A percentile compares a stretch with the other conserved stretches of the same genome.
Conservation (phyloP, 306 rosid species). For the Vigna mungo region DNA sequence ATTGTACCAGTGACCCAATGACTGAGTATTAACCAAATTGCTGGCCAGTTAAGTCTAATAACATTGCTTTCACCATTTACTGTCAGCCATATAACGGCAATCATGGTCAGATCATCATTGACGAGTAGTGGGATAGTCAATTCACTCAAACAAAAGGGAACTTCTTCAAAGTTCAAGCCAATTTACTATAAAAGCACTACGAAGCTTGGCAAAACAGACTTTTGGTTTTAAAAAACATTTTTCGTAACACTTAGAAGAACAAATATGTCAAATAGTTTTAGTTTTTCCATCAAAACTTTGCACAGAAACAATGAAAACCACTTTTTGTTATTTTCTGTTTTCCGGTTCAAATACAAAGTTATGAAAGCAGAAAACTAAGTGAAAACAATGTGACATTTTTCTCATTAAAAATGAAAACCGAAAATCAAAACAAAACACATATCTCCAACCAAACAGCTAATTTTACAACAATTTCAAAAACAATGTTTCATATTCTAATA, state of each 20-base stretch:
- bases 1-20: background rate
- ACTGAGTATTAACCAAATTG: background rate
- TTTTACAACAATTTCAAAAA: conserved; percentile 3
- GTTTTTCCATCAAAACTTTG: background rate
- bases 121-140: background rate
- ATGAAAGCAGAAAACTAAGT: background rate
- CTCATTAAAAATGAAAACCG: background rate
- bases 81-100: conserved; percentile 1
- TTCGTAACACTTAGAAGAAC: background rate
- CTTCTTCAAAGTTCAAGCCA: conserved; percentile 27
- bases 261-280: background rate
- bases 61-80: background rate
- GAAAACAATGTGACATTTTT: background rate
- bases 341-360: background rate
- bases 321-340: background rate
- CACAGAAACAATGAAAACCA: background rate
- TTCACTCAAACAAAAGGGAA: background rate
- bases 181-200: conserved; percentile 10
- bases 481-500: background rate
- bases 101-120: background rate
- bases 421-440: background rate
- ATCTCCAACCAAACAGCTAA: background rate
- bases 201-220: background rate
- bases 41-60: background rate
- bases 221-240: background rate